Evolutionary conservation across 495 filamentous ascomycete genomes (phyloP), one percentile per base, ranked within the genome.

Genomic region (Parathielavia hyrcaniae): DNA sequence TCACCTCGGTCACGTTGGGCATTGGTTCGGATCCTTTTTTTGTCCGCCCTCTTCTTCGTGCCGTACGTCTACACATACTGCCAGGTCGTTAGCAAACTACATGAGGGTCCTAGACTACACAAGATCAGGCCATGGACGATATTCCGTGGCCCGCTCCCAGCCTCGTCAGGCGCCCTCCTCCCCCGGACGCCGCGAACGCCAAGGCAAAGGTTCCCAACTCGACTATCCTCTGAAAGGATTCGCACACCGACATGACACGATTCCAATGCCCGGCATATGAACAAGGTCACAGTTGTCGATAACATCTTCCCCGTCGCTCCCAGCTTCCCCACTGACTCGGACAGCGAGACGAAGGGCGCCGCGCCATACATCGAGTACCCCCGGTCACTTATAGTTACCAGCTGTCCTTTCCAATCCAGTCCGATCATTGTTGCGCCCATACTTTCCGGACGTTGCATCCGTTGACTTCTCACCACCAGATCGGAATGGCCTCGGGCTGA

Each of bases 11-110:
- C 53, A 79, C 85, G 51, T 59, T 87, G 40, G 82, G 82, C 47
- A 76, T 79, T 22, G 80, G 83, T 61, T 73, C 72, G 39, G 84
- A 75, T 30, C 76, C 81, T 49, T 75, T 79, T 77, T 39, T 55
- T 88, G 30, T 62, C 76, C 13, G 71, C 74, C 65, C 62, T 80
- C 61, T 87, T 87, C 75, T 81, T 88, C 67, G 65, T 86, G 26
- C 86, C 84, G 0, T 88, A 75, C 64, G 73, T 86, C 65, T 68
- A n/a, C n/a, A n/a, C n/a, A n/a, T n/a, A 86, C 64, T 80, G 81
- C 60, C 76, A 77, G 55, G 73, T 86, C 32, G 69, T 83, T 64
- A 73, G 74, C 54, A 71, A 83, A 22, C n/a, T n/a, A n/a, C n/a
- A n/a, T n/a, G n/a, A n/a, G n/a, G n/a, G n/a, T n/a, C n/a, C n/a